These are phyloP conservation scores for Polyplosphaeria fusca DNA, from an alignment of 495 filamentous ascomycete species.

Conservation along the genomic window DNA sequence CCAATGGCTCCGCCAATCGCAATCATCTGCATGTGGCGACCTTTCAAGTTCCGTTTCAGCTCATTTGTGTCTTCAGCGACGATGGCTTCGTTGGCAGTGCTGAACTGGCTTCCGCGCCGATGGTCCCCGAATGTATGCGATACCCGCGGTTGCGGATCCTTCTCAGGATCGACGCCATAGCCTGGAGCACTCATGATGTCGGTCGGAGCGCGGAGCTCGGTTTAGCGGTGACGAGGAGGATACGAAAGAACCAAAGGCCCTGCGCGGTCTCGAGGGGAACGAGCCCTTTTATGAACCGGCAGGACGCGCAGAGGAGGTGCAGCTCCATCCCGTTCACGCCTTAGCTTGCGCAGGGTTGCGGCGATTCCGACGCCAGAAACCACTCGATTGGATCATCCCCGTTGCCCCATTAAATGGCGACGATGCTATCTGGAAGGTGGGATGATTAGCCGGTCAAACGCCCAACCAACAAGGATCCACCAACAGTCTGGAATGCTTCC, in stretches of 20 bases:
- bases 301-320: not conserved
- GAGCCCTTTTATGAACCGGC: not conserved
- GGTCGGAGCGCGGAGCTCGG: not conserved
- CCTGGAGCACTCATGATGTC: not conserved
- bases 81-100: slow-evolving; percentile 1
- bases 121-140: slow-evolving; percentile 16
- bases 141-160: not conserved
- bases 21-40: slow-evolving; percentile 34
- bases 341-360: slow-evolving; percentile 3
- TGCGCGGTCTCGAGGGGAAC: not conserved
- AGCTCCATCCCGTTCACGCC: slow-evolving; percentile 6
- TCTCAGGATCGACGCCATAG: slow-evolving; percentile 18
- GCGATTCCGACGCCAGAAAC: slow-evolving; percentile 4
- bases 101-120: slow-evolving; percentile 12
- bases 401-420: not conserved
- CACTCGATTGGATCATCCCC: slow-evolving; percentile 10
- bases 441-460: slow-evolving; percentile 5
- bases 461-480: not conserved
- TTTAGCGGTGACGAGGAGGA: too few relatives aligned
- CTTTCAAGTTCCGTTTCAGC: slow-evolving; percentile 22
- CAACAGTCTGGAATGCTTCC: slow-evolving; percentile 17
- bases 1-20: slow-evolving; percentile 41
- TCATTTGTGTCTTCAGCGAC: slow-evolving; percentile 12
- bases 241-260: not conserved
- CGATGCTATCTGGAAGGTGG: slow-evolving; percentile 28